Base-by-base conservation (phyloP, 2,329 filamentous ascomycete species). In the Purpureocillium takamizusanense region DNA sequence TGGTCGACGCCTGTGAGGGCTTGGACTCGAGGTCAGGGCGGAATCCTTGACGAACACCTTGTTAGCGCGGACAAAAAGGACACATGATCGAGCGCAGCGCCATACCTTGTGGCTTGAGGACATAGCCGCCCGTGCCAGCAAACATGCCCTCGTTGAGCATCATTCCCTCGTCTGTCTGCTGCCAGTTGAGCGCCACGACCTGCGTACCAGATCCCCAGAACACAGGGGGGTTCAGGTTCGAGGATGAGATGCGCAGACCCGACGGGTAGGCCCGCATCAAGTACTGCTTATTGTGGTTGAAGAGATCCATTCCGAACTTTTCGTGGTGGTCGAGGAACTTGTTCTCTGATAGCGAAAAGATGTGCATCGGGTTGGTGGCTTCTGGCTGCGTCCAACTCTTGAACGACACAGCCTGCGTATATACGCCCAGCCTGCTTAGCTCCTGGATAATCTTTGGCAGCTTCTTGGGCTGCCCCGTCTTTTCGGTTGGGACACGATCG, bases 141-240 rank as follows among this genome's bases (percentile, higher is more conserved):
- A 95, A 95, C 86, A 94, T 92, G 49, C 78, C 89, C 54, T 92
- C 81, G 54, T 95, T 95, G 12, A 95, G 73, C 90, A 95, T 95
- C 81, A 94, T 94, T 25, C 86, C 88, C 49, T 86, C 83, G 52
- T 95, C 88, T 59, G 84, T 81, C 44, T 81, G 82, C 60, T 97
- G 89, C 86, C 89, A 97, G 62, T 95, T 95, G 43, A 97, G 67
- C 0, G 89, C 89, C 2, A 94, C 87, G 49, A 95, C 82, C 60
- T 95, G 89, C 3, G 94, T 82, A 12, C 89, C 89, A 46, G 86
- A 81, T 25, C 86, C 75, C 89, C 89, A 95, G 60, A 89, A 92
- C 4, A 82, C 72, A 1, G 79, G 76, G 4, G 90, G 88, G 49
- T 95, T 86, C 11, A 94, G 69, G 54, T 95, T 97, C 1, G 86